phyloP scores from a whole-genome alignment of 129 eudicot species.

The Logfia minima region DNA sequence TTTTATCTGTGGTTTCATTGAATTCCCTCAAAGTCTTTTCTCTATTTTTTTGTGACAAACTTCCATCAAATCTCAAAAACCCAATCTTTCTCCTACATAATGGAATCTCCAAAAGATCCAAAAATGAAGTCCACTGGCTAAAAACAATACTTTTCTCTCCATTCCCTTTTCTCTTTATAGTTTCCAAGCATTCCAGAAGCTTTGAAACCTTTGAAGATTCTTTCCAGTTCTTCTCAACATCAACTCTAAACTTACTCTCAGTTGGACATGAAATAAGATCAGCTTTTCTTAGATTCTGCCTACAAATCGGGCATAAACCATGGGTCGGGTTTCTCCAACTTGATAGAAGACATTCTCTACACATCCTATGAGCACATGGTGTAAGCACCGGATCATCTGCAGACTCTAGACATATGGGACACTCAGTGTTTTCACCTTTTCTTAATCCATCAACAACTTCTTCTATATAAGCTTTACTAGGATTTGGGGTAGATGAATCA shows the following conservation, averaged over 20 bases:
- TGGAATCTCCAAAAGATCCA: slow-evolving; percentile 83
- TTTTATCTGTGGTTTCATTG: slow-evolving; percentile 59
- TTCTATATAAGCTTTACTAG: slow-evolving; percentile 72
- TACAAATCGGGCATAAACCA: slow-evolving; percentile 78
- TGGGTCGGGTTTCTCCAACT: slow-evolving; percentile 64
- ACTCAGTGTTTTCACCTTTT: slow-evolving; percentile 65
- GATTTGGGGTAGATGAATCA: slow-evolving; percentile 43
- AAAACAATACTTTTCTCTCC: slow-evolving; percentile 85
- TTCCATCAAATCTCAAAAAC: slow-evolving; percentile 84
- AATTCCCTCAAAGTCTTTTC: slow-evolving; percentile 75
- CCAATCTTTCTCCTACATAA: slow-evolving; percentile 50
- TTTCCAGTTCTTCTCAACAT: slow-evolving; percentile 73
- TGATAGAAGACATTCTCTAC: slow-evolving; percentile 77
- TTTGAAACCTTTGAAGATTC: slow-evolving; percentile 71
- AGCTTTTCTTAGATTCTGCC: slow-evolving; percentile 53
- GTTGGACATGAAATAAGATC: slow-evolving; percentile 81
- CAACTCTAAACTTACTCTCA: slow-evolving; percentile 55
- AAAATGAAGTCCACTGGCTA: slow-evolving; percentile 91
- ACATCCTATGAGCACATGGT: slow-evolving; percentile 86
- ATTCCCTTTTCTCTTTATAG: slow-evolving; percentile 34
- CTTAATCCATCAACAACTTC: slow-evolving; percentile 69
- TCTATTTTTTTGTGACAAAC: slow-evolving; percentile 62
- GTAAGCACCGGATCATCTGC: slow-evolving; percentile 88
- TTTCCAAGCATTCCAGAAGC: slow-evolving; percentile 66
- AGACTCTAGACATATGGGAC: slow-evolving; percentile 90